These are phyloP conservation scores for Dentipellis fragilis DNA, from an alignment of 768 basidiomycete species.

Conservation along the genomic window DNA sequence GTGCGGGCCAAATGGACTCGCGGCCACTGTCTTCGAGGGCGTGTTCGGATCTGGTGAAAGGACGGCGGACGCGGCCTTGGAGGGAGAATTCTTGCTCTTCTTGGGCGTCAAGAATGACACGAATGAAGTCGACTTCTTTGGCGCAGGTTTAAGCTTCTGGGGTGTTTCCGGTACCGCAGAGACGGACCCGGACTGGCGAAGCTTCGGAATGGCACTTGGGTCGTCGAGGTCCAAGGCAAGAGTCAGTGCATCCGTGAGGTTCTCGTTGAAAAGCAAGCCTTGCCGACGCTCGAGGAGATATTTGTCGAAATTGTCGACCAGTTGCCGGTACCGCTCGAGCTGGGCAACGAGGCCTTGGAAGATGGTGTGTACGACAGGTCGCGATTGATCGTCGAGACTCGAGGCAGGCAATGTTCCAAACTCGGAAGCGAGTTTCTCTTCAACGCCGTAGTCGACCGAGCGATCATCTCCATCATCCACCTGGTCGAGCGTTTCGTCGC, in stretches of 20 bases:
- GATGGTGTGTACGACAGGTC: constrained; percentile 74
- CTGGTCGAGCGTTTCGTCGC: constrained; percentile 13
- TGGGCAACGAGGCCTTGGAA: constrained; percentile 74
- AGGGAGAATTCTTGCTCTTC: constrained; percentile 41
- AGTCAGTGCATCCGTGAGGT: constrained; percentile 80
- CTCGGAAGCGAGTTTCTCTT: constrained; percentile 51
- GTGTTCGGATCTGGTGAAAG: constrained; percentile 33
- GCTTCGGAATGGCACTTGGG: constrained; percentile 17
- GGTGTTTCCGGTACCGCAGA: constrained; percentile 23
- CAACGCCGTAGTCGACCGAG: constrained; percentile 69
- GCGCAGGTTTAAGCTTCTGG: constrained; percentile 39
- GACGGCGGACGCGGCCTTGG: constrained; percentile 19
- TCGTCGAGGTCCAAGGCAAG: constrained; percentile 57
- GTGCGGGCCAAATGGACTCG: constrained; percentile 78
- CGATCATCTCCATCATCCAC: constrained; percentile 66
- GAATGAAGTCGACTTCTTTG: constrained; percentile 47
- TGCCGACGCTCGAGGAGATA: constrained; percentile 79
- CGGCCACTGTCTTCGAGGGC: constrained; percentile 38
- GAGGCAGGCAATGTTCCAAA: constrained; percentile 52
- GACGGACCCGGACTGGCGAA: constrained; percentile 19
- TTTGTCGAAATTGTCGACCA: constrained; percentile 73
- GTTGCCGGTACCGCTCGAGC: constrained; percentile 67
- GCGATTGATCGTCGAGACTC: constrained; percentile 58
- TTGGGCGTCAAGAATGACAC: constrained; percentile 76
- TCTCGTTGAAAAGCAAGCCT: constrained; percentile 86